phyloP scores from a whole-genome alignment of 345 rosid species.

The Citrus sp. region DNA sequence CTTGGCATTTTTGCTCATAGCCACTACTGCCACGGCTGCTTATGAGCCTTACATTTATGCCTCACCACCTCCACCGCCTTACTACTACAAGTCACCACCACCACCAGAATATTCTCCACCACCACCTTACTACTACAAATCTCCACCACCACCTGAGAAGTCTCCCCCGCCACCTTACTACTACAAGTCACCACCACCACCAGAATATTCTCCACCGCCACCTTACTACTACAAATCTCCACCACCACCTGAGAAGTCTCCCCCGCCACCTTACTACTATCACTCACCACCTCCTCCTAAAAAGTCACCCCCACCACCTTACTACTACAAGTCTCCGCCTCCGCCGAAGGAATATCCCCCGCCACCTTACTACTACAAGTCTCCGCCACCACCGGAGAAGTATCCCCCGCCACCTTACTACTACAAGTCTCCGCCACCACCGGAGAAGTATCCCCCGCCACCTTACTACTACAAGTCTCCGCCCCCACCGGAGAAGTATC shows the following conservation, averaged over 20 bases:
- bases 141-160: background rate
- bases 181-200: background rate
- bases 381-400: background rate
- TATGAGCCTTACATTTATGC: constrained; percentile 24
- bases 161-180: background rate
- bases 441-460: background rate
- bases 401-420: constrained; percentile 15
- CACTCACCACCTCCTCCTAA: constrained; percentile 11
- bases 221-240: constrained; percentile 4
- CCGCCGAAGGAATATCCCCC: background rate
- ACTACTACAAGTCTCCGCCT: constrained; percentile 15
- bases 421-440: background rate
- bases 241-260: background rate
- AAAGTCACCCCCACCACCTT: constrained; percentile 1
- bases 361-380: background rate
- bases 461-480: background rate
- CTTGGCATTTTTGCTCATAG: constrained; percentile 29
- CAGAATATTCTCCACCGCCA: fast-evolving
- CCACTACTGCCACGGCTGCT: constrained; percentile 16
- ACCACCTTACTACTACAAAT: constrained; percentile 5
- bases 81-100: constrained; percentile 17
- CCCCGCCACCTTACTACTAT: constrained; percentile 14
- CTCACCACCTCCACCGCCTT: constrained; percentile 12
- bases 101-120: constrained; percentile 4
- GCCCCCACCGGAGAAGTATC: constrained; percentile 1